Evolutionary conservation across 306 rosid species (phyloP).

Genomic region (Trichosanthes truncata): DNA sequence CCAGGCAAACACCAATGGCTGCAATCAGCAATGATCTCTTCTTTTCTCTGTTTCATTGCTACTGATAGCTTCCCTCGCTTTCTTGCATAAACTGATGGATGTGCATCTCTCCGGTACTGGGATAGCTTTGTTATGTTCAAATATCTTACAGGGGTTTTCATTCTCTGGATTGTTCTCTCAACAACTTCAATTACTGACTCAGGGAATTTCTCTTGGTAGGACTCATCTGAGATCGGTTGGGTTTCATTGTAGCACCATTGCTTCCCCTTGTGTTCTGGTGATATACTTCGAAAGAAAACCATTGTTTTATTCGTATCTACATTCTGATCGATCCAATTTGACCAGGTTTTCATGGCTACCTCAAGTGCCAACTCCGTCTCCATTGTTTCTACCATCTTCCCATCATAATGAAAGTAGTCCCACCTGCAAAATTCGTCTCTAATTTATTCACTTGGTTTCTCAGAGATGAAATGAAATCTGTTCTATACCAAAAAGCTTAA

Average conservation of each 20-base stretch:
- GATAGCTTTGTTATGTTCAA: slow-evolving; percentile 33
- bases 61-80: slow-evolving; percentile 13
- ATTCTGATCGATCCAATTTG: slow-evolving; percentile 23
- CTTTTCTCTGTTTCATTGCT: neutral
- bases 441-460: neutral
- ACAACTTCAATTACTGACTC: neutral
- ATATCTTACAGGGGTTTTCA: slow-evolving; percentile 24
- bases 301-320: slow-evolving; percentile 23
- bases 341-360: slow-evolving; percentile 34
- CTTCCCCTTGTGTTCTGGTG: slow-evolving; percentile 37
- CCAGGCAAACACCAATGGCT: slow-evolving; percentile 47
- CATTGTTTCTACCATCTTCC: slow-evolving; percentile 19
- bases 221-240: slow-evolving; percentile 12
- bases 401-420: slow-evolving; percentile 16
- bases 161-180: slow-evolving; percentile 20
- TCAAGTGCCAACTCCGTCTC: slow-evolving; percentile 18
- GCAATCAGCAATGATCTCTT: slow-evolving; percentile 20
- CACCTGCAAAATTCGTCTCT: slow-evolving; percentile 15
- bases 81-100: slow-evolving; percentile 17
- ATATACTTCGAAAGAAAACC: slow-evolving; percentile 33
- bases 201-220: slow-evolving; percentile 10
- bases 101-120: slow-evolving; percentile 23
- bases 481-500: neutral
- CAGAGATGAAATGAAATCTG: neutral
- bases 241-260: slow-evolving; percentile 32